These are phyloP conservation scores for Coleophoma eucalyptorum DNA, from an alignment of 2,329 filamentous ascomycete genomes.

Conservation along the genomic window DNA sequence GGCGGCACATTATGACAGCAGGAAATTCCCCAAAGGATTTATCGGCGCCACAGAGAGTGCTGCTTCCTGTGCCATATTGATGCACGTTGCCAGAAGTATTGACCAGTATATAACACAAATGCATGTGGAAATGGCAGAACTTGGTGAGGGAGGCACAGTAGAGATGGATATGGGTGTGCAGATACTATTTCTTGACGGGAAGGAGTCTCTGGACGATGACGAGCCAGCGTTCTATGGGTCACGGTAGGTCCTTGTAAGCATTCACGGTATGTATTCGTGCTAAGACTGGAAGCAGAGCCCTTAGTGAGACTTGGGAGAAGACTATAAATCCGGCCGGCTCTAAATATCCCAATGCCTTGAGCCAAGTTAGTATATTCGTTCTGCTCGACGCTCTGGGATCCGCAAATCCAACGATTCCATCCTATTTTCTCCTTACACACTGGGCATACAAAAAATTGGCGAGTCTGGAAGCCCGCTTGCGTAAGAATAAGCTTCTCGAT, in stretches of 20 bases:
- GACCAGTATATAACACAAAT: slow-evolving; percentile 68
- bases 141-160: slow-evolving; percentile 49
- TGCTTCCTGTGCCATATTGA: slow-evolving; percentile 83
- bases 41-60: slow-evolving; percentile 89
- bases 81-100: slow-evolving; percentile 76
- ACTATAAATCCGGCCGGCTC: slow-evolving; percentile 63
- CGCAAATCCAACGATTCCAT: slow-evolving; percentile 64
- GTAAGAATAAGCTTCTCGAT: slow-evolving; percentile 61
- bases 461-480: slow-evolving; percentile 66
- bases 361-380: slow-evolving; percentile 79
- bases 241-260: slow-evolving; percentile 42
- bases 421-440: slow-evolving; percentile 81
- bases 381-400: slow-evolving; percentile 79
- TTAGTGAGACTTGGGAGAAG: slow-evolving; percentile 75
- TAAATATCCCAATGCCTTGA: slow-evolving; percentile 66
- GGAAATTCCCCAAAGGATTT: slow-evolving; percentile 73
- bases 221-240: slow-evolving; percentile 75
- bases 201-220: slow-evolving; percentile 84
- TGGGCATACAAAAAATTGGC: slow-evolving; percentile 83
- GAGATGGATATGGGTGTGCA: slow-evolving; percentile 74
- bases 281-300: slow-evolving; percentile 42
- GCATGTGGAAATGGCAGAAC: slow-evolving; percentile 66
- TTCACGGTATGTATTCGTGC: not conserved
- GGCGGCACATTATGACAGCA: slow-evolving; percentile 68
- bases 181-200: slow-evolving; percentile 82